Conservation (phyloP, 257 asterid genomes). For the Echites panduratus region DNA sequence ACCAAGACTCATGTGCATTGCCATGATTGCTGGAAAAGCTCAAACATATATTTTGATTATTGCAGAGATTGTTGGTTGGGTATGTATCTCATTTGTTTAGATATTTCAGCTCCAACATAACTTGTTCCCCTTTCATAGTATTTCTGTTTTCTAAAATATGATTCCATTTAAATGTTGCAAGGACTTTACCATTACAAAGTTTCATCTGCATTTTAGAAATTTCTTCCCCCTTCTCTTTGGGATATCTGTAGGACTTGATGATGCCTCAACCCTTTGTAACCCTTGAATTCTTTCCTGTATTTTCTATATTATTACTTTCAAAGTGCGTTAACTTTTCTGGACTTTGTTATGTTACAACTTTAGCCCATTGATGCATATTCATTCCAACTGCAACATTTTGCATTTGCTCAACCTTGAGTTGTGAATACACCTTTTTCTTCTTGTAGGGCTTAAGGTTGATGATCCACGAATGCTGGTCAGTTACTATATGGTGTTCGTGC, state of each 20-base stretch:
- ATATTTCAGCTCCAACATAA: neutral
- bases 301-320: neutral
- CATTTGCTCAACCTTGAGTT: slow-evolving; percentile 6
- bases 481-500: slow-evolving; percentile 78
- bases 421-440: slow-evolving; percentile 13
- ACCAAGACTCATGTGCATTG: slow-evolving; percentile 42
- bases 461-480: slow-evolving; percentile 94
- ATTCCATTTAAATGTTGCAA: neutral
- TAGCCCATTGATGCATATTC: neutral
- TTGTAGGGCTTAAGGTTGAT: slow-evolving; percentile 79
- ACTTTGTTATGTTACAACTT: neutral
- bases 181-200: neutral
- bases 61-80: slow-evolving; percentile 94
- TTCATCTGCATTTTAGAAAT: neutral
- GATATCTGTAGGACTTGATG: neutral
- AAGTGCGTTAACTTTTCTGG: neutral
- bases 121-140: neutral
- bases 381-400: neutral
- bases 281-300: neutral
- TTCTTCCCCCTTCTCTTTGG: neutral
- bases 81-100: slow-evolving; percentile 31
- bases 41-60: slow-evolving; percentile 43
- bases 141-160: neutral
- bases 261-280: neutral
- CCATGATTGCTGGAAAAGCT: slow-evolving; percentile 91